These are phyloP conservation scores for Tillandsia leiboldiana DNA, from an alignment of 176 grass and related monocot species.

Conservation along the genomic window DNA sequence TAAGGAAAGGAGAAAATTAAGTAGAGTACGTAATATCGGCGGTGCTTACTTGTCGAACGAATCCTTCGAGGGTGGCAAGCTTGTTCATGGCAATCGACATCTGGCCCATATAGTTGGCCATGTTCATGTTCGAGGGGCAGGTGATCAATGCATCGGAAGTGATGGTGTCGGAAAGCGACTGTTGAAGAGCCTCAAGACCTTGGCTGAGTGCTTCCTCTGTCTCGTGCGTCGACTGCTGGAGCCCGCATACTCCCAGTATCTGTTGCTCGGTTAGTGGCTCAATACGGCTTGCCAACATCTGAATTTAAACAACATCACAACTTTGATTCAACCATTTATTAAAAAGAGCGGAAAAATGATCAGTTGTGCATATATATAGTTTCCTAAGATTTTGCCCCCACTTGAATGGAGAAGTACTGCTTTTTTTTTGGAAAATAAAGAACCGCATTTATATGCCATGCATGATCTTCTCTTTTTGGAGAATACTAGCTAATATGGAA, in stretches of 20 bases:
- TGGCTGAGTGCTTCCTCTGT: constrained; percentile 81
- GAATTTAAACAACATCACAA: neutral
- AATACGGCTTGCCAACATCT: constrained; percentile 66
- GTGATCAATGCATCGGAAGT: constrained; percentile 52
- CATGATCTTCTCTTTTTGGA: too few species aligned
- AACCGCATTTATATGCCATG: too few species aligned
- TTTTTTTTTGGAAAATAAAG: too few species aligned
- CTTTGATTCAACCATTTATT: too few species aligned
- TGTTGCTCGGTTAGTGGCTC: constrained; percentile 87
- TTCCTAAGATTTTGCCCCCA: too few species aligned
- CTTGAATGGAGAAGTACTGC: too few species aligned
- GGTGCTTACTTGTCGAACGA: constrained; percentile 58
- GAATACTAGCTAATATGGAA: too few species aligned
- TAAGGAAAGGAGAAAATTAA: neutral
- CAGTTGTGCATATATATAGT: neutral
- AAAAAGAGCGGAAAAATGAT: neutral
- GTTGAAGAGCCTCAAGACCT: constrained; percentile 76
- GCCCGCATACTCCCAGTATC: constrained; percentile 55
- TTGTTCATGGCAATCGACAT: constrained; percentile 78
- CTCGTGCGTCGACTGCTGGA: constrained; percentile 83
- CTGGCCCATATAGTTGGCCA: constrained; percentile 87
- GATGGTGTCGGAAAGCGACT: constrained; percentile 65
- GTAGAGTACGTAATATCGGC: neutral
- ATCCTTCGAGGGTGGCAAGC: constrained; percentile 69
- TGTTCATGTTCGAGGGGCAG: constrained; percentile 74